Evolutionary conservation across 768 basidiomycete species (phyloP).

Genomic region (Boletus reticuloceps): DNA sequence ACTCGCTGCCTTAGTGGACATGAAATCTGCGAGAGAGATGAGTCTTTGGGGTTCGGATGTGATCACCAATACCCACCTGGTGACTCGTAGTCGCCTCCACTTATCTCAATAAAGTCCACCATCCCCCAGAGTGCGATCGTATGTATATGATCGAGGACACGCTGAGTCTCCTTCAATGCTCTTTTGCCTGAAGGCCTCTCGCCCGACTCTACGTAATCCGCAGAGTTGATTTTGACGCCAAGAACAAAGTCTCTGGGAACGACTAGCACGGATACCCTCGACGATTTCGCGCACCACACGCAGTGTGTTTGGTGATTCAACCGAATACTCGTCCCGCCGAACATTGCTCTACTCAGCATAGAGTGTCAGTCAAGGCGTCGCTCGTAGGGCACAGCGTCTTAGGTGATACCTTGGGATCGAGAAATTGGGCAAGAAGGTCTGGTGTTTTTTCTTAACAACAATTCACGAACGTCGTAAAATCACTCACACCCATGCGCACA

Average conservation of each 20-base stretch:
- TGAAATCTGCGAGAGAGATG: slow-evolving; percentile 40
- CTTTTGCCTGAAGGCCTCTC: slow-evolving; percentile 32
- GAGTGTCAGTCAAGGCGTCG: slow-evolving; percentile 21
- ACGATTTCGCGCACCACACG: slow-evolving; percentile 57
- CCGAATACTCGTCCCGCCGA: slow-evolving; percentile 64
- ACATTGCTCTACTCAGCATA: slow-evolving; percentile 40
- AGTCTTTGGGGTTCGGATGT: not conserved
- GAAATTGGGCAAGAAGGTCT: slow-evolving; percentile 81
- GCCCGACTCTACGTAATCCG: slow-evolving; percentile 57
- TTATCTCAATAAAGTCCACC: slow-evolving; percentile 85
- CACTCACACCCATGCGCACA: slow-evolving; percentile 81
- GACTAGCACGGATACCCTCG: slow-evolving; percentile 48
- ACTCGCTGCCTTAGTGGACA: slow-evolving; percentile 24
- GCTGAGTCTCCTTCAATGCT: slow-evolving; percentile 21
- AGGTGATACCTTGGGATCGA: slow-evolving; percentile 61
- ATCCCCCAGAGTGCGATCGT: slow-evolving; percentile 60
- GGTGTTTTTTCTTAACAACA: not conserved
- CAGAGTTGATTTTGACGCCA: slow-evolving; percentile 78
- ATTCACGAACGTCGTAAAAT: not conserved
- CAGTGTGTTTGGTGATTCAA: slow-evolving; percentile 42
- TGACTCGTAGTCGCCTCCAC: slow-evolving; percentile 82
- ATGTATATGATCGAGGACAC: slow-evolving; percentile 59
- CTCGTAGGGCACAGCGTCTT: not conserved
- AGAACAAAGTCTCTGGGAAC: slow-evolving; percentile 62
- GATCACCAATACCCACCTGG: slow-evolving; percentile 46